Base-by-base conservation (phyloP, 257 asterid species). In the Ligustrum vulgare region DNA sequence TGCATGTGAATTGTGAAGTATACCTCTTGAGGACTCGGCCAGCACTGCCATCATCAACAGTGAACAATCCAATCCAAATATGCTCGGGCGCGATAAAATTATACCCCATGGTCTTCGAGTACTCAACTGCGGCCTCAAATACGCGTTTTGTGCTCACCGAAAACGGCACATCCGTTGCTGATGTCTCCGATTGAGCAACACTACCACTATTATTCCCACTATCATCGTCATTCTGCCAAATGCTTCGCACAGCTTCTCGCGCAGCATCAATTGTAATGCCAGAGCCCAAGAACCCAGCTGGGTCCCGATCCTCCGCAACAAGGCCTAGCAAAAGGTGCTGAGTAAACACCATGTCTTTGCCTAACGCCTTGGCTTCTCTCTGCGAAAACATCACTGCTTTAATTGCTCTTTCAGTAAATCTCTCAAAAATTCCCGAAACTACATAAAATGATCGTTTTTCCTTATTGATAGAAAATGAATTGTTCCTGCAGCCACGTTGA, bases 101-200 rank as follows among this genome's bases (percentile, higher is more conserved):
- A 72, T 93, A 81, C 47, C 97, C 99, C 94, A 87, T 84, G 13
- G 91, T 86, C 90, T 74, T 89, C 8, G 99, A 95, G 84, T 91
- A 95, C 90, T 92, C 99, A 12, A 89, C 97, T 0, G 98, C 98
- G n/a, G 98, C 98, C 88, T 95, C 98, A 73, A 95, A 91, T 34
- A 93, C 96, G 10, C 89, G 86, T 78, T 95, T 95, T 2, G 96
- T 84, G 84, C 87, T 80, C 0, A 84, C 23, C 0, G 97, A 89
- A 78, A 95, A 95, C 13, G 97, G 89, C 81, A 95, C 87, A 77
- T 91, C 97, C 56, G 98, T 88, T 12, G 98, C 96, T 11, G 95
- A 90, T 8, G 84, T 67, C 58, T 75, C 89, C 25, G 94, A 77
- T n/a, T 41, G 68, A 81, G 64, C 83, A 72, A 69, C 70, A 31